Evolutionary conservation across 345 rosid genomes (phyloP).

Genomic region (Gossypium stocksii): DNA sequence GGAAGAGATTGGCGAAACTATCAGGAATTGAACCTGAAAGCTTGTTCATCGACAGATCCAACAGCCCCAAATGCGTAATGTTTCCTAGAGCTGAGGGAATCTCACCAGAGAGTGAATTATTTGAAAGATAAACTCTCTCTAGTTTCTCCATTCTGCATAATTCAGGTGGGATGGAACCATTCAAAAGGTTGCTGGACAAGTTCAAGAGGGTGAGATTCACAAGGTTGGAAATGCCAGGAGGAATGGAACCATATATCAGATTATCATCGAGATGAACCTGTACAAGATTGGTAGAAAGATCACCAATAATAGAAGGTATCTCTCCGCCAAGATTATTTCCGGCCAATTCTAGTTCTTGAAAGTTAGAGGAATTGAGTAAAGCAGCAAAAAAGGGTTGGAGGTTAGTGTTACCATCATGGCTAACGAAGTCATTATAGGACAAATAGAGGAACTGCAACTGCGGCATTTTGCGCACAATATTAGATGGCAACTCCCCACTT

Average conservation of each 20-base stretch:
- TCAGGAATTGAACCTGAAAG: slow-evolving; percentile 80
- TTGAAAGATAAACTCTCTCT: slow-evolving; percentile 75
- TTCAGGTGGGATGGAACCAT: slow-evolving; percentile 61
- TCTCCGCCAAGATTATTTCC: slow-evolving; percentile 69
- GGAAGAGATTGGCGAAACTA: slow-evolving; percentile 66
- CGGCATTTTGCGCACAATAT: slow-evolving; percentile 51
- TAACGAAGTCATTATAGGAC: slow-evolving; percentile 65
- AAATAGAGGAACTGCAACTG: slow-evolving; percentile 69
- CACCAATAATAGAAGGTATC: slow-evolving; percentile 56
- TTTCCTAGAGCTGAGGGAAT: slow-evolving; percentile 69
- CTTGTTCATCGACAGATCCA: slow-evolving; percentile 75
- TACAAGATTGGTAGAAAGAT: slow-evolving; percentile 56
- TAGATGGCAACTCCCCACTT: slow-evolving; percentile 68
- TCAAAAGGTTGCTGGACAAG: slow-evolving; percentile 75
- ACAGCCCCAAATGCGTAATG: slow-evolving; percentile 72
- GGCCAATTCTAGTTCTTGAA: slow-evolving; percentile 74
- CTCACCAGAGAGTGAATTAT: slow-evolving; percentile 64
- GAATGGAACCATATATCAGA: slow-evolving; percentile 64
- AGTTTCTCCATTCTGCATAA: slow-evolving; percentile 59
- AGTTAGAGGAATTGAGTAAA: slow-evolving; percentile 47
- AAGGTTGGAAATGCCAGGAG: slow-evolving; percentile 69
- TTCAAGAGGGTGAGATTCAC: slow-evolving; percentile 68
- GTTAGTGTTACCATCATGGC: slow-evolving; percentile 70
- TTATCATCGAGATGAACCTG: slow-evolving; percentile 78
- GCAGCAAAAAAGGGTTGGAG: slow-evolving; percentile 73